Conservation (phyloP, 257 asterid species). For the Phtheirospermum japonicum region DNA sequence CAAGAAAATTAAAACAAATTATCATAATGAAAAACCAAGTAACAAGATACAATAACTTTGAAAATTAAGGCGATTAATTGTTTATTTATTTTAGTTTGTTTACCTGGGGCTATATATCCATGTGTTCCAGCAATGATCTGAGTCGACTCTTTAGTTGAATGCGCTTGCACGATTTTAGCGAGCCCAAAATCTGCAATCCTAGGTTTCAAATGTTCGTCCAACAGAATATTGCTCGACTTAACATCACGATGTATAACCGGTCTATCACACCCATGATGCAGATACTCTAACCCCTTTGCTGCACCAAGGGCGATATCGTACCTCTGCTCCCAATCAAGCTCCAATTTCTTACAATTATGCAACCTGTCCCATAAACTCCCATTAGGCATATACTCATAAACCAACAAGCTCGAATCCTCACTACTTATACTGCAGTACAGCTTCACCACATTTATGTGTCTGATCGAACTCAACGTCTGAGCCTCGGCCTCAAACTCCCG, state of each 20-base stretch:
- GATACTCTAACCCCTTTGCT: conserved; percentile 81
- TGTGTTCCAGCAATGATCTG: conserved; percentile 80
- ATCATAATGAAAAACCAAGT: neutral
- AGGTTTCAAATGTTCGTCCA: conserved; percentile 74
- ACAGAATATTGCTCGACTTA: conserved; percentile 85
- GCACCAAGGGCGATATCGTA: conserved; percentile 83
- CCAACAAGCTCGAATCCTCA: conserved; percentile 84
- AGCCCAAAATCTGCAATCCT: conserved; percentile 90
- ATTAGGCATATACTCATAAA: conserved; percentile 88
- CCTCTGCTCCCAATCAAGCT: conserved; percentile 72
- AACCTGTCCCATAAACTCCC: conserved; percentile 88
- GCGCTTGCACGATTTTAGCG: conserved; percentile 61
- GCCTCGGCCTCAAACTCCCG: conserved; percentile 82
- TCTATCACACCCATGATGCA: conserved; percentile 76
- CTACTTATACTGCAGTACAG: conserved; percentile 75
- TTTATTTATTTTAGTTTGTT: neutral
- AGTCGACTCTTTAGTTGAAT: conserved; percentile 49
- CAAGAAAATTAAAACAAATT: neutral
- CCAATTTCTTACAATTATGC: conserved; percentile 50
- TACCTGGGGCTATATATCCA: conserved; percentile 97
- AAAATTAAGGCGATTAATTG: too few relatives aligned
- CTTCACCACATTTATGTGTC: conserved; percentile 89
- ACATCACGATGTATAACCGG: conserved; percentile 88
- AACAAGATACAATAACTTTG: neutral
- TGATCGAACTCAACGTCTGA: conserved; percentile 64